A percentile compares a stretch with the other conserved stretches of the same genome.
These are phyloP conservation scores for Kokia cookei DNA, from an alignment of 441 rosid genomes.

Conservation along the genomic window DNA sequence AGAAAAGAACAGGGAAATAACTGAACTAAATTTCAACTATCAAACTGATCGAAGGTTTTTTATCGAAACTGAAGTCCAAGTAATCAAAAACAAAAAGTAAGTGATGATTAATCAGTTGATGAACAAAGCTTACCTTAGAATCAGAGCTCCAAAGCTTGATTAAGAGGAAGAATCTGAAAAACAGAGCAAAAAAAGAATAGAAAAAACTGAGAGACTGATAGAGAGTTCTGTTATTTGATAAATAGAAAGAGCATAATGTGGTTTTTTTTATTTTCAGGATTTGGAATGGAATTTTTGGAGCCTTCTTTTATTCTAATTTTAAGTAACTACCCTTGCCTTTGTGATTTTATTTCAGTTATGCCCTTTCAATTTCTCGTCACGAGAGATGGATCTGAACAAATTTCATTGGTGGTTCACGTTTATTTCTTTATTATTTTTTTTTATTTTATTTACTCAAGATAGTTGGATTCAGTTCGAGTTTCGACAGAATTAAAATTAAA, in stretches of 20 bases:
- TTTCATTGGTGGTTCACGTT: background rate
- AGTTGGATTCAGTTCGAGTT: too few relatives aligned
- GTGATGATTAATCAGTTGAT: conserved; percentile 4
- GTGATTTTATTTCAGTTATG: conserved; percentile 8
- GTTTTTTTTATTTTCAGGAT: conserved; percentile 11
- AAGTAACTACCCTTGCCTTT: background rate
- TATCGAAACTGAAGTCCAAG: background rate
- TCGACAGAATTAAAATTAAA: too few relatives aligned
- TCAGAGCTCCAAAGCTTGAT: conserved; percentile 19
- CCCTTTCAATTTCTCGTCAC: conserved; percentile 14
- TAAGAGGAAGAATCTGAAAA: background rate
- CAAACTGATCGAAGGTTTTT: background rate
- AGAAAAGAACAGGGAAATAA: background rate
- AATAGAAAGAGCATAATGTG: conserved; percentile 7
- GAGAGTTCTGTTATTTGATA: conserved; percentile 4
- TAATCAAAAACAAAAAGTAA: background rate
- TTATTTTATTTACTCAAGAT: background rate
- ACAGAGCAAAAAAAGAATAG: background rate
- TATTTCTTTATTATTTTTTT: background rate
- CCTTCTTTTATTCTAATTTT: background rate
- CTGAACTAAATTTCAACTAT: background rate
- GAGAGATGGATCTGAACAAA: background rate
- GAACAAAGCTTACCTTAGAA: conserved; percentile 22
- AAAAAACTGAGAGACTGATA: background rate
- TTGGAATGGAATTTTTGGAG: conserved; percentile 27